These are phyloP conservation scores for Anastatica hierochuntica DNA, from an alignment of 345 rosid species.

Conservation along the genomic window DNA sequence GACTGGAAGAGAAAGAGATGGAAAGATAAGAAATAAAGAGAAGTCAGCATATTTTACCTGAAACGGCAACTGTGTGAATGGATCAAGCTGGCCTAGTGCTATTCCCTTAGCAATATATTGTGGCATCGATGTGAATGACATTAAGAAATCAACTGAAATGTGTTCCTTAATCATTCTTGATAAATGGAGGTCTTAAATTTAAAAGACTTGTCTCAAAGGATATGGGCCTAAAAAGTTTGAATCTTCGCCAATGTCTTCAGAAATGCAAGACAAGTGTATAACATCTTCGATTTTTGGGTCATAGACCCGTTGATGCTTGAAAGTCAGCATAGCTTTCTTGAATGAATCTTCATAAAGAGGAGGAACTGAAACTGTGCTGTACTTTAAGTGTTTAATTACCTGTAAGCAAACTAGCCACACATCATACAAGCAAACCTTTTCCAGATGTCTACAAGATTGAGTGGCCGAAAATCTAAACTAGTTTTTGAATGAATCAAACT, in stretches of 20 bases:
- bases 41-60: slow-evolving; percentile 36
- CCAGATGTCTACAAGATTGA: background rate
- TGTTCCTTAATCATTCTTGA: slow-evolving; percentile 5
- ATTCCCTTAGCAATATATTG: slow-evolving; percentile 73
- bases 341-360: slow-evolving; percentile 81
- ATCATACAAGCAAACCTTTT: background rate
- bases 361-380: slow-evolving; percentile 65
- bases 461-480: slow-evolving; percentile 4
- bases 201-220: slow-evolving; percentile 43
- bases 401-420: slow-evolving; percentile 21
- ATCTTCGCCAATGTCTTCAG: slow-evolving; percentile 39
- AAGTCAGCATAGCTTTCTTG: slow-evolving; percentile 73
- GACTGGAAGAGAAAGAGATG: background rate
- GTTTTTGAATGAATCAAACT: too few species aligned
- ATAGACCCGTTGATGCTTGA: slow-evolving; percentile 90
- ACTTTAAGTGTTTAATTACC: slow-evolving; percentile 90
- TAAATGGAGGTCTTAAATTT: background rate
- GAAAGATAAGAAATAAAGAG: background rate
- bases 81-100: slow-evolving; percentile 84
- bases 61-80: slow-evolving; percentile 70
- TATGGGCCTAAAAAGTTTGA: slow-evolving; percentile 90
- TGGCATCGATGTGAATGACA: slow-evolving; percentile 44
- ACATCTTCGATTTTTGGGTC: slow-evolving; percentile 47
- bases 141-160: slow-evolving; percentile 34
- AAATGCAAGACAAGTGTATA: slow-evolving; percentile 43